Conservation (phyloP, 306 rosid species). For the Pueraria montana region DNA sequence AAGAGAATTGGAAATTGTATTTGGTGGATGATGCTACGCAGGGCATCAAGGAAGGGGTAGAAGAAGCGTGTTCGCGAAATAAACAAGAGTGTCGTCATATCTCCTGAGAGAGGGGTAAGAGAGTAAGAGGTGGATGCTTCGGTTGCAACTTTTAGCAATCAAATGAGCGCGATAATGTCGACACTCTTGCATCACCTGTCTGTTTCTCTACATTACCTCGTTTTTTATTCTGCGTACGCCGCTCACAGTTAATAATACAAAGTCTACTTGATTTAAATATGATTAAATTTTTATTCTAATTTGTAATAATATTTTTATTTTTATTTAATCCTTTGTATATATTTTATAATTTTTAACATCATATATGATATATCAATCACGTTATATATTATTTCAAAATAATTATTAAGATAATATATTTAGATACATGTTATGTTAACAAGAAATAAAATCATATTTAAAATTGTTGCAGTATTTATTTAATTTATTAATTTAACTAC, state of each 20-base stretch:
- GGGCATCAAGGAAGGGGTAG: neutral
- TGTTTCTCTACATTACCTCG: neutral
- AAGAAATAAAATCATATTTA: no score
- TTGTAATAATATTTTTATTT: no score
- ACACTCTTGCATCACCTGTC: conserved; percentile 59
- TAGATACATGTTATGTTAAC: no score
- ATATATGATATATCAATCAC: no score
- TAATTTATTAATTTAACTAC: no score
- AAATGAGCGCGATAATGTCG: conserved; percentile 73
- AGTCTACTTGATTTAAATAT: no score
- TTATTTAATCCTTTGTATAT: no score
- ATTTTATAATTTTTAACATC: no score
- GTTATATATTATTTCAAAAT: no score
- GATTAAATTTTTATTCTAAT: no score
- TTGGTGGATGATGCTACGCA: neutral
- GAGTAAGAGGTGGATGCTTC: neutral
- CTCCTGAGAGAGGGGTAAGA: neutral
- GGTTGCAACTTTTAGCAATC: conserved; percentile 28
- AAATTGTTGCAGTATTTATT: no score
- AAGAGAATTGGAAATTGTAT: neutral
- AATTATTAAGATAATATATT: no score
- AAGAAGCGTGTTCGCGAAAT: conserved; percentile 7
- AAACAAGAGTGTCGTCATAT: conserved; percentile 76
- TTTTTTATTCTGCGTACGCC: neutral
- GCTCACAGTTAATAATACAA: neutral